Conservation (phyloP, 306 rosid genomes). For the Betula pendula region DNA sequence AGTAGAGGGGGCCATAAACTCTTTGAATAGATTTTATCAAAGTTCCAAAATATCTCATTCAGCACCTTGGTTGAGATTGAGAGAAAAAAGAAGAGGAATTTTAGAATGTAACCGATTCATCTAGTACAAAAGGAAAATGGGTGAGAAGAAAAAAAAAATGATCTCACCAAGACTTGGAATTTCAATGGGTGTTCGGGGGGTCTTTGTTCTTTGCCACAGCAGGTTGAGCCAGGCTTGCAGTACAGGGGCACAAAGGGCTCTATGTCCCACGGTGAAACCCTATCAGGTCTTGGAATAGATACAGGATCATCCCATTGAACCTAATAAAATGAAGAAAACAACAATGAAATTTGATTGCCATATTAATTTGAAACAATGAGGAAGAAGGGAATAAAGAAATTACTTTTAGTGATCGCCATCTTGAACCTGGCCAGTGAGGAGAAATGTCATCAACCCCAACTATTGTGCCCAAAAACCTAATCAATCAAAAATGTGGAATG, state of each 20-base stretch:
- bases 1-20: too few species aligned
- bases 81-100: conserved; percentile 2
- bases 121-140: not conserved
- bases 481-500: too few species aligned
- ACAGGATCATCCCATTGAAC: conserved; percentile 98
- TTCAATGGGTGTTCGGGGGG: conserved; percentile 71
- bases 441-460: too few species aligned
- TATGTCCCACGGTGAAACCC: conserved; percentile 95
- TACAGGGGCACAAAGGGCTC: conserved; percentile 66
- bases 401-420: too few species aligned
- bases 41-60: too few species aligned
- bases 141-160: conserved; percentile 9
- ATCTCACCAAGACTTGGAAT: conserved; percentile 52
- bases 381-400: too few species aligned
- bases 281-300: conserved; percentile 74
- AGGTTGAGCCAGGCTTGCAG: conserved; percentile 49
- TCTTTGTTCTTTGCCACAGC: conserved; percentile 62
- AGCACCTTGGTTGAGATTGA: too few species aligned
- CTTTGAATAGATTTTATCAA: too few species aligned
- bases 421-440: too few species aligned
- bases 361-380: too few species aligned
- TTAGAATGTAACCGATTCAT: conserved; percentile 19
- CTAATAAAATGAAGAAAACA: conserved; percentile 39
- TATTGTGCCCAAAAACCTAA: too few species aligned
- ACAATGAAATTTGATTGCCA: too few species aligned